Evolutionary conservation across 257 asterid species (phyloP).

Genomic region (Solanum chiquidenum): DNA sequence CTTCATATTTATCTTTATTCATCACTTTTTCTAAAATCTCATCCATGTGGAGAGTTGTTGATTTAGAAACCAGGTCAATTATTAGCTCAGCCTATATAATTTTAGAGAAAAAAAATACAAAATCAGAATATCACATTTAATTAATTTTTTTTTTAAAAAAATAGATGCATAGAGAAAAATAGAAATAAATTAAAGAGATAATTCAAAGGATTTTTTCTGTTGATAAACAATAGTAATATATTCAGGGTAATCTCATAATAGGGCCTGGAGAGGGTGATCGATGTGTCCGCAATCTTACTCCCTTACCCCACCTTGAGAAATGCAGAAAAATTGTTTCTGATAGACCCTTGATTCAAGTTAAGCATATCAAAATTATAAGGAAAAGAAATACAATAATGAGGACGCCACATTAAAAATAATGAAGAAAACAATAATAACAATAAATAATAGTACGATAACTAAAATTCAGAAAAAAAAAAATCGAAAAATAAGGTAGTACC

Average conservation of each 20-base stretch:
- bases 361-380: neutral
- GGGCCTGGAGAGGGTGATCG: neutral
- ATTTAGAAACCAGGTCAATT: neutral
- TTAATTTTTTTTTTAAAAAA: no score
- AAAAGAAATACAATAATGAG: neutral
- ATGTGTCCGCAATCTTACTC: neutral
- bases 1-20: neutral
- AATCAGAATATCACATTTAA: neutral
- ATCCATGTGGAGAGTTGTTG: neutral
- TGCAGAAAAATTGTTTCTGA: neutral
- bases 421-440: neutral
- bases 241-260: neutral
- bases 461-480: neutral
- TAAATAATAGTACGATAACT: neutral
- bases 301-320: neutral
- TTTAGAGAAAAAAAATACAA: neutral
- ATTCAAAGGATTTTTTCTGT: constrained; percentile 8
- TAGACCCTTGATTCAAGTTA: neutral
- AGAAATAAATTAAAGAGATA: neutral
- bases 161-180: neutral
- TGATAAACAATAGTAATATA: neutral
- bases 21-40: neutral
- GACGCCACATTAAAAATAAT: neutral
- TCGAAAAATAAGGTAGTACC: neutral
- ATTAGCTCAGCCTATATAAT: constrained; percentile 11